Evolutionary conservation across 169 alveolate genomes (phyloP), one percentile per base, ranked within the genome.

Genomic region (Cyclospora cayetanensis): DNA sequence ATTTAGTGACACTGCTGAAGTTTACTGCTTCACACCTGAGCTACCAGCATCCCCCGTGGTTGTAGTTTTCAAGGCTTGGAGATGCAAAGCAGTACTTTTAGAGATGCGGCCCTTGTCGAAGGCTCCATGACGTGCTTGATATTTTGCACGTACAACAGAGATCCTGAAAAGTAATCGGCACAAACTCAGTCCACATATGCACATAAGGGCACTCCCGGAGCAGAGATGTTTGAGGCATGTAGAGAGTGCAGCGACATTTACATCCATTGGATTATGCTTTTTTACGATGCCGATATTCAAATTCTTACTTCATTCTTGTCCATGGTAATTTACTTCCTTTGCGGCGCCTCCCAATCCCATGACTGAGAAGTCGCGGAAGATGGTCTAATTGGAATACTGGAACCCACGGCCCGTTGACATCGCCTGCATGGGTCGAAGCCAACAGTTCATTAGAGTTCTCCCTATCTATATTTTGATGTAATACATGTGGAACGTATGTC

Each of bases 351-450:
- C 74, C 89, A 34, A 52, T 34, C 39, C 89, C 89, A 29, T 37
- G 66, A 20, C 72, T 50, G 52, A 79, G 89, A 50, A 79, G 89
- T 46, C 89, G 89, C 18, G 89, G 89, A 31, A 79, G 89, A 9
- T 79, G 89, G 1, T 79, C 89, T 72, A 79, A 79, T 43, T 50
- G 89, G 31, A 79, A 79, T 34, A 79, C 25, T 46, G 89, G 89
- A 52, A 79, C 89, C 89, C 89, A 79, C n/a, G 74, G 9, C 31
- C 46, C 72, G 18, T 50, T 50, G 35, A 52, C 35, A 31, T 37
- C 50, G 29, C 52, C 29, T 1, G 9, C 74, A 50, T 34, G 35
- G 37, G 72, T 29, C 25, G 25, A 50, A 1, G 39, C 5, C 46
- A 29, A 18, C 35, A 50, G 35, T 12, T 31, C 89, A 18, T n/a